Evolutionary conservation across 2,329 filamentous ascomycete genomes (phyloP).

Genomic region (Ambrosiella cleistominuta): DNA sequence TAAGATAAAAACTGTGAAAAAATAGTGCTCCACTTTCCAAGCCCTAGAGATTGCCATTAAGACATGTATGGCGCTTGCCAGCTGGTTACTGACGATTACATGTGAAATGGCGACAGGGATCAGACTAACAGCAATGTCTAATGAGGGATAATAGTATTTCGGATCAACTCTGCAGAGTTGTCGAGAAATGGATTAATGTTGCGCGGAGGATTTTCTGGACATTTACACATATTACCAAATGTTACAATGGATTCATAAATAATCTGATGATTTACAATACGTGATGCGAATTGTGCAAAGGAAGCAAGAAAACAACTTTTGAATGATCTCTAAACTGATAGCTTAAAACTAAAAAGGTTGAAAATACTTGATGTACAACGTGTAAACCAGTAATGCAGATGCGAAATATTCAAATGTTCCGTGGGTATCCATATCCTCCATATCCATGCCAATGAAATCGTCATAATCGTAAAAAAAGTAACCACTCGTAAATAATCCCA

Average conservation of each 20-base stretch:
- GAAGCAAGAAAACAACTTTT: background rate
- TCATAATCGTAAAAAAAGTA: slow-evolving; percentile 13
- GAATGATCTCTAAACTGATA: background rate
- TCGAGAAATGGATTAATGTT: background rate
- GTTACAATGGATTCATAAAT: background rate
- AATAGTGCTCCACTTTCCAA: slow-evolving; percentile 4
- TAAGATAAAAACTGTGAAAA: background rate
- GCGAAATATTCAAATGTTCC: slow-evolving; percentile 12
- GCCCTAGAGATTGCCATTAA: slow-evolving; percentile 6
- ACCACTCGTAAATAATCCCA: slow-evolving; percentile 1
- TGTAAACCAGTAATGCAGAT: background rate
- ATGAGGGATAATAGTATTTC: background rate
- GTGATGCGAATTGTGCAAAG: background rate
- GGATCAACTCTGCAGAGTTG: background rate
- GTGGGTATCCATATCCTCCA: slow-evolving; percentile 12
- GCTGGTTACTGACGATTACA: background rate
- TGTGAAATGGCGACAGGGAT: background rate
- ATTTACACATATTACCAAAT: background rate
- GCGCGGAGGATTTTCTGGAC: background rate
- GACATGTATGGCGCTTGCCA: background rate
- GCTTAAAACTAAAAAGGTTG: background rate
- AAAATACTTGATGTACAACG: slow-evolving; percentile 5
- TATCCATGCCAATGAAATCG: slow-evolving; percentile 8
- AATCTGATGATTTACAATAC: background rate
- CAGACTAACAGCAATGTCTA: background rate